A percentile compares a stretch with the other conserved stretches of the same genome.
These are phyloP conservation scores for Ploettnerulaceae sp. DNA, from an alignment of 2,329 filamentous ascomycete genomes.

Conservation along the genomic window DNA sequence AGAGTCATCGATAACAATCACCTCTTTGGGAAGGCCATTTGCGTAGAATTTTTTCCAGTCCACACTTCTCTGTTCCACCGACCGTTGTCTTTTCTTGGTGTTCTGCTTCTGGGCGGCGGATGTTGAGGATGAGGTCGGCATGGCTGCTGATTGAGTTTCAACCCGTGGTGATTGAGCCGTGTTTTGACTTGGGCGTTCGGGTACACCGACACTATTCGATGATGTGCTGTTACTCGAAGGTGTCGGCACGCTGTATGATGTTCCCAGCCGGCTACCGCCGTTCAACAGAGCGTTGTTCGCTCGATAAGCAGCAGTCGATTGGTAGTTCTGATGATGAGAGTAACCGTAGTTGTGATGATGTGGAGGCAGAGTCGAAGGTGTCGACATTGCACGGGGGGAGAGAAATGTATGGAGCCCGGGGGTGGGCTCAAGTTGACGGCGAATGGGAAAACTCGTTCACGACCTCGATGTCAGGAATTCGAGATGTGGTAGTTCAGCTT, in stretches of 20 bases:
- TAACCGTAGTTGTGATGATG: conserved; percentile 62
- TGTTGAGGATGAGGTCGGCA: conserved; percentile 33
- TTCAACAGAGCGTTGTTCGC: conserved; percentile 38
- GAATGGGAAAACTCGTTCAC: conserved; percentile 14
- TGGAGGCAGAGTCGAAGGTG: conserved; percentile 68
- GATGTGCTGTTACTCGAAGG: conserved; percentile 32
- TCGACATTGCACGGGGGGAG: conserved; percentile 59
- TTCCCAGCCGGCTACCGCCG: conserved; percentile 31
- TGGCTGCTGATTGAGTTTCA: conserved; percentile 33
- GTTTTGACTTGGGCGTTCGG: conserved; percentile 25
- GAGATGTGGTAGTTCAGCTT: conserved; percentile 5
- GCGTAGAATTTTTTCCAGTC: conserved; percentile 80
- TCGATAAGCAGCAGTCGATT: conserved; percentile 49
- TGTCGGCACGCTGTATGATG: conserved; percentile 30
- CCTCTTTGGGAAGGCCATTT: conserved; percentile 77
- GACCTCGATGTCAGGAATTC: conserved; percentile 14
- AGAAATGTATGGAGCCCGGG: conserved; percentile 22
- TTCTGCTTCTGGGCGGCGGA: conserved; percentile 30
- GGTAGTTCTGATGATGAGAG: conserved; percentile 51
- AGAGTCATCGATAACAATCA: conserved; percentile 75
- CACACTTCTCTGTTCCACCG: conserved; percentile 49
- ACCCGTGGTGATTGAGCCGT: conserved; percentile 21
- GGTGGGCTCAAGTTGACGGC: conserved; percentile 22
- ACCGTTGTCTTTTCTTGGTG: conserved; percentile 37
- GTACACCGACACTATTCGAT: conserved; percentile 22